These are phyloP conservation scores for Candida ipomoeae DNA, from an alignment of 805 yeast genomes.

Conservation along the genomic window DNA sequence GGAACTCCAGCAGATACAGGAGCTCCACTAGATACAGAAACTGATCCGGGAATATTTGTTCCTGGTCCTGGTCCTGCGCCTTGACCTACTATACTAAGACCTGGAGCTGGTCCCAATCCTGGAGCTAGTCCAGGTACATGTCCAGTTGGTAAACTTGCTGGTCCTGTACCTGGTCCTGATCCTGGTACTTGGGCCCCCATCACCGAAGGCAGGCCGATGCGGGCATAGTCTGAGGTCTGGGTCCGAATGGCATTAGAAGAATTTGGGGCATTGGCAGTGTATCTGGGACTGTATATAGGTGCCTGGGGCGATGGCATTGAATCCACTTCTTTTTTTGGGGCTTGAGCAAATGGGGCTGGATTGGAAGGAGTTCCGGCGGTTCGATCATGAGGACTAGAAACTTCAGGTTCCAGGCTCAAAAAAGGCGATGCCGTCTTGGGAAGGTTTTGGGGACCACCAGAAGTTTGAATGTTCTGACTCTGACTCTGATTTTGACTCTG, in stretches of 20 bases:
- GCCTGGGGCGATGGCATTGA: neutral
- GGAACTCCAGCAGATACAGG: neutral
- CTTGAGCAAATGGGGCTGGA: neutral
- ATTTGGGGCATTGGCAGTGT: neutral
- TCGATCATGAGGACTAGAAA: no score
- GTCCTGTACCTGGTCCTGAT: neutral
- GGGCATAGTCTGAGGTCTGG: neutral
- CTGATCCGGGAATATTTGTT: neutral
- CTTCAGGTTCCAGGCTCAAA: no score
- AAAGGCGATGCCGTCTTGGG: no score
- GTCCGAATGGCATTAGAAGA: neutral
- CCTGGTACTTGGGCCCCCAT: neutral
- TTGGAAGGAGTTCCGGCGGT: no score
- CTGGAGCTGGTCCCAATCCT: neutral
- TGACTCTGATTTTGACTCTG: no score
- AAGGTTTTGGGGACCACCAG: no score
- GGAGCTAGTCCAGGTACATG: neutral
- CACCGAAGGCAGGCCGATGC: neutral
- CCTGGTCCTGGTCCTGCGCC: neutral
- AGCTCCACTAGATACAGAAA: neutral
- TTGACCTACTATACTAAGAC: neutral
- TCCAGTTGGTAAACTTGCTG: no score
- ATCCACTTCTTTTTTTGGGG: neutral
- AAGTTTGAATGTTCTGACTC: no score
- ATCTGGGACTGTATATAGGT: no score